These are phyloP conservation scores for Barbatosphaeria neglecta DNA, from an alignment of 495 filamentous ascomycete genomes.

Conservation along the genomic window DNA sequence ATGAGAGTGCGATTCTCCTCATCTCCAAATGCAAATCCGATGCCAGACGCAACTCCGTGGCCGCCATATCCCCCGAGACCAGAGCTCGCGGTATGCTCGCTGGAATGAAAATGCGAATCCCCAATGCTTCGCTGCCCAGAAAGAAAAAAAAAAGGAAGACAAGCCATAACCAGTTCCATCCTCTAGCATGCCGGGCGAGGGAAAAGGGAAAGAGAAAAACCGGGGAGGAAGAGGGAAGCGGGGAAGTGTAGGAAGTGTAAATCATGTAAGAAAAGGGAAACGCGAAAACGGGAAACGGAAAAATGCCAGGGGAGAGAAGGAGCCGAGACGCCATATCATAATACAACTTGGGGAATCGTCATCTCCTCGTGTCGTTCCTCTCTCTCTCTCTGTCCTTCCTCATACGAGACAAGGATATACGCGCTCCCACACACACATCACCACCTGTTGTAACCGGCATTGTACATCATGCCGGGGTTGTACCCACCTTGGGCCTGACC, in stretches of 20 bases:
- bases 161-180: not conserved
- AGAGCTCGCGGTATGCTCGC: not conserved
- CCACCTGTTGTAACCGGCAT: constrained; percentile 61
- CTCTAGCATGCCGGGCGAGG: too few species aligned
- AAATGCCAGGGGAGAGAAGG: too few species aligned
- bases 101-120: not conserved
- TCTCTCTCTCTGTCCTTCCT: not conserved
- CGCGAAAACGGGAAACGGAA: too few species aligned
- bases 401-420: too few species aligned
- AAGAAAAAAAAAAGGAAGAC: not conserved
- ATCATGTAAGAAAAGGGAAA: too few species aligned
- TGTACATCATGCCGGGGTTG: constrained; percentile 82
- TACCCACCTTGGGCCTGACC: constrained; percentile 98
- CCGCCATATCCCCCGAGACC: not conserved
- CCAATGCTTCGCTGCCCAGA: constrained; percentile 7
- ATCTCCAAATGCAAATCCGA: constrained; percentile 7
- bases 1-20: constrained; percentile 4
- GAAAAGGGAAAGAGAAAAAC: too few species aligned
- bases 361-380: too few species aligned
- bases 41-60: constrained; percentile 1
- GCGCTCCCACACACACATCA: too few species aligned
- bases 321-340: not conserved
- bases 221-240: too few species aligned
- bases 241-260: too few species aligned
- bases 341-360: constrained; percentile 1